Base-by-base conservation (phyloP, 306 rosid genomes). In the Rosa lucieae region DNA sequence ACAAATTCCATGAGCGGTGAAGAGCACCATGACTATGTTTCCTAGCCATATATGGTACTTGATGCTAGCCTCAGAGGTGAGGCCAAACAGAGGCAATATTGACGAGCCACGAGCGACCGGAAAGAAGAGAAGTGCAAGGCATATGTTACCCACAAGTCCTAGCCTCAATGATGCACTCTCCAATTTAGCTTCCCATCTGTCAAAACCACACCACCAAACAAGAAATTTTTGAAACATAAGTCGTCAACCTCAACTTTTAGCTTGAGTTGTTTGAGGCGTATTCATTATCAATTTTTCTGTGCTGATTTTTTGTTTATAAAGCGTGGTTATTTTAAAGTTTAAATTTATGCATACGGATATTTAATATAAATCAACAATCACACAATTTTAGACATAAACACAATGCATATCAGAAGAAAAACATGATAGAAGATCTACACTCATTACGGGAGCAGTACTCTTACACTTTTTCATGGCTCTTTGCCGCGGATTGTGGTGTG, bases 1-100 rank as follows among this genome's bases (percentile, higher is more conserved):
- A 75, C 82, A 67, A 76, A 78, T 2, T 37, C 96, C 96, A 79
- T 93, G 98, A 78, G 90, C 85, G 10, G 98, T 90, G 91, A 91
- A 91, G 77, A 90, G 69, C 5, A 79, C 62, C 95, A 91, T 85
- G 70, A 61, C 71, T 7, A 87, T 35, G 80, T 93, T 83, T 74
- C 98, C 98, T 15, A 93, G 82, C 95, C 97, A 93, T 8, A 91
- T 89, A 79, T 93, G 98, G 78, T 90, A 93, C 77, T 87, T 93
- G 72, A 91, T 86, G 85, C 93, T 79, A 1, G 81, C 84, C 82
- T 93, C 98, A 6, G 95, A 89, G 3, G 91, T 91, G 29, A 91
- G 90, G 10, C 98, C 94, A 12, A 91, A 14, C 51, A 93, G 73
- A 8, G 89, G 89, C 73, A 93, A 84, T 65, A 93, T 51, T 58